phyloP scores from a whole-genome alignment of 129 eudicot species.

The Flaveria brownii region DNA sequence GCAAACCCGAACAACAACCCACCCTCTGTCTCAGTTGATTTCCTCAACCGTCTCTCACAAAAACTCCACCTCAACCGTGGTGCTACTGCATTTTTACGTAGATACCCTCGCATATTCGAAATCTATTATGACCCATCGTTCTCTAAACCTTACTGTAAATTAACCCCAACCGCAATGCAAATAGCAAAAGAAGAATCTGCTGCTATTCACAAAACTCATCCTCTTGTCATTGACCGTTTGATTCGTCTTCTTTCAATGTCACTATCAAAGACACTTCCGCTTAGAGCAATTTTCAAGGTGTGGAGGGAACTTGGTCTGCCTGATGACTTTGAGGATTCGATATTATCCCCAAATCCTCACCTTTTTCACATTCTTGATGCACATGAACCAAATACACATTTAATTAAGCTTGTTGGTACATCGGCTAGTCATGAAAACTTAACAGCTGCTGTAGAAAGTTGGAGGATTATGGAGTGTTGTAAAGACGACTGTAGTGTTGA shows the following conservation, averaged over 20 bases:
- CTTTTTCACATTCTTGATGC: conserved; percentile 62
- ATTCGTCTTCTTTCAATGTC: conserved; percentile 80
- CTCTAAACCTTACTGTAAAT: conserved; percentile 49
- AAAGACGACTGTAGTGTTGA: conserved; percentile 64
- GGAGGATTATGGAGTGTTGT: conserved; percentile 89
- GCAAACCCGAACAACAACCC: conserved; percentile 59
- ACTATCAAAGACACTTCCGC: conserved; percentile 57
- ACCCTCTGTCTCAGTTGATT: conserved; percentile 73
- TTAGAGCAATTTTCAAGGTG: conserved; percentile 81
- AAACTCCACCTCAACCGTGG: conserved; percentile 90
- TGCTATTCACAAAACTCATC: conserved; percentile 49
- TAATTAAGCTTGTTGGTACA: conserved; percentile 49
- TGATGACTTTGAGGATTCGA: conserved; percentile 82
- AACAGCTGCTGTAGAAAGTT: conserved; percentile 63
- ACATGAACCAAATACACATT: conserved; percentile 73
- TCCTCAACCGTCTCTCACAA: conserved; percentile 85
- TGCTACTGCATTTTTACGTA: conserved; percentile 66
- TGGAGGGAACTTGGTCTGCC: conserved; percentile 92
- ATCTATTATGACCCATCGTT: conserved; percentile 54
- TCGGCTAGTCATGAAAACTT: conserved; percentile 29
- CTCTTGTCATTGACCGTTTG: conserved; percentile 61
- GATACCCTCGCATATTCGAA: conserved; percentile 76
- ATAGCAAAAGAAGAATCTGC: conserved; percentile 50
- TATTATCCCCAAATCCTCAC: conserved; percentile 48
- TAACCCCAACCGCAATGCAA: conserved; percentile 52